Percentiles rank a stretch among this genome's conserved stretches.
phyloP scores from a whole-genome alignment of 78 protist species.

The Goniomonas avonlea region DNA sequence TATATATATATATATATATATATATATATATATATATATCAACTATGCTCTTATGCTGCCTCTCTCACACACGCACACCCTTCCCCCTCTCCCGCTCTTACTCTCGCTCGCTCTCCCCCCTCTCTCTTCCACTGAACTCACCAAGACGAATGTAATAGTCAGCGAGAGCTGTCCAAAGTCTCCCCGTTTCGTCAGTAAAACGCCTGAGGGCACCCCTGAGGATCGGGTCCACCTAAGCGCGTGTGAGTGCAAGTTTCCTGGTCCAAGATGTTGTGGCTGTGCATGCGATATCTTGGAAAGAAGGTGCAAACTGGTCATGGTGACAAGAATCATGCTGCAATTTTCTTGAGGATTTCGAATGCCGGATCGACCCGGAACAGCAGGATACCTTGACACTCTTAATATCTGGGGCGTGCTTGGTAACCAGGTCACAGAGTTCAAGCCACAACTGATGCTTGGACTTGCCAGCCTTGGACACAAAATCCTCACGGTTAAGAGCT shows the following conservation, averaged over 20 bases:
- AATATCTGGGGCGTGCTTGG: slow-evolving; percentile 49
- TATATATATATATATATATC: no score
- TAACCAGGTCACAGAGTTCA: slow-evolving; percentile 77
- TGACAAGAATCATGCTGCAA: no score
- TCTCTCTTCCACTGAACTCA: no score
- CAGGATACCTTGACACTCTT: slow-evolving; percentile 1
- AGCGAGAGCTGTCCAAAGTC: slow-evolving; percentile 87
- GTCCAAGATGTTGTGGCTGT: no score
- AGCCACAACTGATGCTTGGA: slow-evolving; percentile 87
- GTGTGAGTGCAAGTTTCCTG: no score
- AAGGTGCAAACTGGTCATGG: neutral
- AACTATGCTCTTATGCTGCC: no score
- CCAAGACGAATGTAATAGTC: slow-evolving; percentile 74
- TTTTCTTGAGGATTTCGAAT: no score
- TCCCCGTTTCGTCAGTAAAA: slow-evolving; percentile 81
- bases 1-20: no score
- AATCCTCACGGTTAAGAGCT: slow-evolving; percentile 55
- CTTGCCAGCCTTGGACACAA: slow-evolving; percentile 64
- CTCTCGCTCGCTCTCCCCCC: no score
- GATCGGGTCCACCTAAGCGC: slow-evolving; percentile 16
- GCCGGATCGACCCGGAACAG: neutral
- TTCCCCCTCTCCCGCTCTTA: no score
- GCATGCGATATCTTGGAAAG: neutral
- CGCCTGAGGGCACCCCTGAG: slow-evolving; percentile 15
- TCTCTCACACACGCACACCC: no score